A percentile compares a stretch with the other conserved stretches of the same genome.
These are phyloP conservation scores for Boeremia exigua DNA, from an alignment of 2,329 filamentous ascomycete genomes.

Conservation along the genomic window DNA sequence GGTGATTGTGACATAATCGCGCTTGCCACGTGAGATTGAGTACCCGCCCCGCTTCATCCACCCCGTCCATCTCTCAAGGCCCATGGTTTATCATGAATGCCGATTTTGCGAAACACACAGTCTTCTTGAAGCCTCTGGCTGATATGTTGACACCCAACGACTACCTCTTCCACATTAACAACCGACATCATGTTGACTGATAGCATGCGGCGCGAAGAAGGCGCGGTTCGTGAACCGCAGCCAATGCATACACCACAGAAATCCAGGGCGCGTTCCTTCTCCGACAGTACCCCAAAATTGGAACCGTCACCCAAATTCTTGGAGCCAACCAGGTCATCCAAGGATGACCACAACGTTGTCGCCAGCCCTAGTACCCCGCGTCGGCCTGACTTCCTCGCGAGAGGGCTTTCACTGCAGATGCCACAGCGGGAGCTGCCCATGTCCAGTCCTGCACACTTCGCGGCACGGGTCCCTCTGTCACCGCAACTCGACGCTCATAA, in stretches of 20 bases:
- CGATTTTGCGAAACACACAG: conserved; percentile 11
- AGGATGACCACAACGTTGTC: conserved; percentile 54
- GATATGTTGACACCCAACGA: conserved; percentile 31
- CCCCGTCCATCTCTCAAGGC: conserved; percentile 12
- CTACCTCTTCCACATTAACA: conserved; percentile 14
- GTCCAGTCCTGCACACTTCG: conserved; percentile 56
- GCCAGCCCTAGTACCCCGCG: conserved; percentile 67
- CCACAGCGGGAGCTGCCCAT: conserved; percentile 59
- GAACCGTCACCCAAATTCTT: conserved; percentile 55
- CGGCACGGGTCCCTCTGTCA: conserved; percentile 73
- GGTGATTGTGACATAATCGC: conserved; percentile 16
- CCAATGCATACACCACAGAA: conserved; percentile 37
- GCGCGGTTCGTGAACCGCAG: conserved; percentile 21
- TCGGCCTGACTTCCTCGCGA: conserved; percentile 66
- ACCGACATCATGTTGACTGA: conserved; percentile 30
- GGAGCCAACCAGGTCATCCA: conserved; percentile 48
- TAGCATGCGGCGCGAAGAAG: conserved; percentile 31
- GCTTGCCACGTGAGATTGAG: conserved; percentile 29
- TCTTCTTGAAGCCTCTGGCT: conserved; percentile 19
- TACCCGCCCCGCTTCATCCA: conserved; percentile 34
- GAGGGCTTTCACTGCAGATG: conserved; percentile 74
- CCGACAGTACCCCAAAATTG: conserved; percentile 52
- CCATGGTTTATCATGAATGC: conserved; percentile 17
- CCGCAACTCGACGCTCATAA: conserved; percentile 85
- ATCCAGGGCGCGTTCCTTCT: conserved; percentile 53